Conservation (phyloP, 2,329 filamentous ascomycete species). For the Fusarium luffae region DNA sequence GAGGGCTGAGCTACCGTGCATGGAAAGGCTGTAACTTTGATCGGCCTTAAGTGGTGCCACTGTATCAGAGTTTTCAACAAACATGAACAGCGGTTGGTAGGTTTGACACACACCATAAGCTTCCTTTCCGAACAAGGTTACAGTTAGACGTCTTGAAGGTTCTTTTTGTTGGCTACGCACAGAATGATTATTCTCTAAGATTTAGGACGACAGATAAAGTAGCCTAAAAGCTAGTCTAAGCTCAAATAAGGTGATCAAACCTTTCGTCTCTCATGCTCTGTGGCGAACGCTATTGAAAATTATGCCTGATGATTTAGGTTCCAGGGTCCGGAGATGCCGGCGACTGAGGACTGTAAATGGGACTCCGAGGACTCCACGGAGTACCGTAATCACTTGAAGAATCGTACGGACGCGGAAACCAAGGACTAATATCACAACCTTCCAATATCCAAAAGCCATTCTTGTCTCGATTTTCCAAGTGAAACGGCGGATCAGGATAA, state of each 20-base stretch:
- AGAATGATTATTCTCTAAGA: too few relatives aligned
- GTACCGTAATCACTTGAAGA: neutral
- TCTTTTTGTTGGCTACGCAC: neutral
- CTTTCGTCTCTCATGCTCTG: too few relatives aligned
- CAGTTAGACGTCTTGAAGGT: rapidly evolving
- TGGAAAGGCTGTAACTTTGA: too few relatives aligned
- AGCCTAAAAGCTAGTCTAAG: too few relatives aligned
- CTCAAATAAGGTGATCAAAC: too few relatives aligned
- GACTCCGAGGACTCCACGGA: neutral
- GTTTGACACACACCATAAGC: neutral
- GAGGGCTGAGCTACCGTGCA: too few relatives aligned
- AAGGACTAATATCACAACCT: neutral
- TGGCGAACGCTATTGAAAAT: neutral
- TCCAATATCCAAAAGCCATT: neutral
- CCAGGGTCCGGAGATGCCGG: neutral
- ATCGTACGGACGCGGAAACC: neutral
- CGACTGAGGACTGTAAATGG: neutral
- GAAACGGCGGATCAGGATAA: neutral
- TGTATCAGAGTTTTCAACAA: too few relatives aligned
- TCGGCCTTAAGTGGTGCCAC: too few relatives aligned
- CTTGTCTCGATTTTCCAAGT: neutral
- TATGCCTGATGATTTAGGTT: neutral
- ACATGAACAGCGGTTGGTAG: too few relatives aligned
- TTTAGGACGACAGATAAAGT: too few relatives aligned
- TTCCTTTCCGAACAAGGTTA: neutral